Base-by-base conservation (phyloP, 2,329 filamentous ascomycete genomes). In the Colletotrichum sp. region DNA sequence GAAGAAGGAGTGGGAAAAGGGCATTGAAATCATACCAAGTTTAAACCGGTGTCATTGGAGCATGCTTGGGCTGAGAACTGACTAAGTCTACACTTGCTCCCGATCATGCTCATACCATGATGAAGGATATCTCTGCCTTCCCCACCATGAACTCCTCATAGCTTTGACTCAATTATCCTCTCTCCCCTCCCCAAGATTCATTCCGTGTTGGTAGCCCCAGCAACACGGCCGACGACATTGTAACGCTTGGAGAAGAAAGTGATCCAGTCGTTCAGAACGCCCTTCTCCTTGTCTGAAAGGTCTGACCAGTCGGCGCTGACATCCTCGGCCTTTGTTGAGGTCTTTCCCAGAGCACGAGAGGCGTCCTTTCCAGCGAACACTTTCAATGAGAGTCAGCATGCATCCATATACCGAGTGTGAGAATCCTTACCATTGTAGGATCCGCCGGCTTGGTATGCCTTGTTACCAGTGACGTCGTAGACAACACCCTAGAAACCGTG, bases 231-330 rank as follows among this genome's bases (percentile, higher is more conserved):
- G 63, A 98, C 92, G 67, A 99, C 91, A 81, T 98, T 99, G 87
- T 99, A 99, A 74, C 97, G 91, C 88, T 99, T 99, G 79, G 94
- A 95, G 86, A 99, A 99, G 86, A 98, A 99, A 3, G 94, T 98
- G 78, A 94, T 92, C 97, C 97, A 99, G 84, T 99, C 97, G 70
- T 96, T 91, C 77, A 99, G 87, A 5, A 94, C 93, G 30, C 91
- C 92, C 87, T 97, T 95, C 84, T 98, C 93, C 85, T 97, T 96
- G 26, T 98, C 96, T 16, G 90, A 88, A 67, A 99, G 88, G 81
- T 96, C 94, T 74, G 93, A 89, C 94, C 95, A 99, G 67, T 98
- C 94, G 3, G 97, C 88, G 36, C 88, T 88, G 78, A 95, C 96
- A 79, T 99, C 96, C 81, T 97, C 95, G 7, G 90, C 85, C 84